Evolutionary conservation across 2,329 filamentous ascomycete species (phyloP), one percentile per base, ranked within the genome.

Genomic region (Parastagonospora nodorum): DNA sequence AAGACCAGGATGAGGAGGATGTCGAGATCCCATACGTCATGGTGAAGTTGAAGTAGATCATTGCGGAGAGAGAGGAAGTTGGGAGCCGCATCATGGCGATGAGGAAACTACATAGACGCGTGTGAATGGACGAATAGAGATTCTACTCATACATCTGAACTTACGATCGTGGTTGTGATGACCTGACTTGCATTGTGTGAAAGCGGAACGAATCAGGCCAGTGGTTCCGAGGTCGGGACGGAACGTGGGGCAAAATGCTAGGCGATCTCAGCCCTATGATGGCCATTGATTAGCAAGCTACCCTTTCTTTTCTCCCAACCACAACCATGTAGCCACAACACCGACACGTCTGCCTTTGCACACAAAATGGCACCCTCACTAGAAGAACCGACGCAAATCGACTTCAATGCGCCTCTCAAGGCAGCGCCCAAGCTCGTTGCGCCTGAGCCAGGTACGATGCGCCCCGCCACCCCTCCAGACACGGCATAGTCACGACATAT

Each of bases 11-110:
- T 3, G 93, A 89, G 57, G 91, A 97, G 77, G 94, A 99, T 73
- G 93, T 97, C 1, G 94, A 99, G 77, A 89, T 97, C 61, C 94
- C 94, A 4, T 97, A 96, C 74, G 90, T 97, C 67, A 96, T 93
- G 86, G 86, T 96, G 60, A 93, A 88, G 79, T 78, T 92, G 51
- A 78, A 80, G 65, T 78, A 63, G 42, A 50, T 8, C 46, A 27
- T 12, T 39, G 33, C 31, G 31, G n/a, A 2, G 39, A 4, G 8
- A 16, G 12, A 47, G 16, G 27, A 6, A 35, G 30, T 16, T 28
- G 44, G 29, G 19, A 40, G 44, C 29, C 41, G 24, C 33, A 39
- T 4, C 32, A 41, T 29, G 4, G 14, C 29, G 28, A 44, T 44
- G n/a, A 40, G 27, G 16, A 41, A 12, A 45, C 27, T 43, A 42